Percentiles rank a stretch among this genome's conserved stretches.
phyloP scores from a whole-genome alignment of 2,329 filamentous ascomycete species.

The Gnomoniopsis smithogilvyi region DNA sequence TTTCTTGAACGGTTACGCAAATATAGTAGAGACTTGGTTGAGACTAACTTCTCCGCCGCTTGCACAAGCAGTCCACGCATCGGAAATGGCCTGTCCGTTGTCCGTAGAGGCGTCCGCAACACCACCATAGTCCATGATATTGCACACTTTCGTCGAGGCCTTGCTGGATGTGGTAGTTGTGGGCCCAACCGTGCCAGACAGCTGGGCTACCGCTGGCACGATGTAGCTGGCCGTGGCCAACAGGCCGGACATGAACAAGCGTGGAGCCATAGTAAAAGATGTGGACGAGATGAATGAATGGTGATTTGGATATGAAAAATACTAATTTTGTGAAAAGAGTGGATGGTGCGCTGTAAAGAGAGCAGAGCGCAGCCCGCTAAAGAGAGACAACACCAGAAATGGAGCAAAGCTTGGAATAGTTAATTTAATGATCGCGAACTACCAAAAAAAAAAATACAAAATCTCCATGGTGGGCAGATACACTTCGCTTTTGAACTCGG shows the following conservation, averaged over 20 bases:
- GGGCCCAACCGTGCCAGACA: conserved; percentile 25
- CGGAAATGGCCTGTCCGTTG: conserved; percentile 26
- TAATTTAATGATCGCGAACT: neutral
- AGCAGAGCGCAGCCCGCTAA: conserved; percentile 9
- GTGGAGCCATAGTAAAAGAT: conserved; percentile 5
- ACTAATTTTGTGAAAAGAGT: neutral
- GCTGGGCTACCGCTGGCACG: conserved; percentile 21
- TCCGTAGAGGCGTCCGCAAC: conserved; percentile 45
- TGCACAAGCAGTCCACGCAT: conserved; percentile 36
- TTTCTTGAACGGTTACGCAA: too few species aligned
- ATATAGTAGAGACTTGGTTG: too few species aligned
- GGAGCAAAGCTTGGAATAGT: neutral
- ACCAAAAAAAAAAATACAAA: too few species aligned
- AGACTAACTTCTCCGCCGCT: conserved; percentile 32
- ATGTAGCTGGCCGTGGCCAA: conserved; percentile 11
- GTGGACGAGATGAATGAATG: neutral
- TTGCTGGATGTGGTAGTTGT: conserved; percentile 26
- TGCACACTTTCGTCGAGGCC: conserved; percentile 35
- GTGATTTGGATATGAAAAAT: too few species aligned
- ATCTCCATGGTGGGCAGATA: neutral
- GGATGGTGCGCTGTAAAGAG: neutral
- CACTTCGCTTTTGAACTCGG: conserved; percentile 2
- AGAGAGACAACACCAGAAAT: neutral
- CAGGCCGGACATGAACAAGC: conserved; percentile 12
- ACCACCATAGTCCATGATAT: conserved; percentile 47